Conservation (phyloP, 768 basidiomycete species). For the Sporobolomyces roseus region DNA sequence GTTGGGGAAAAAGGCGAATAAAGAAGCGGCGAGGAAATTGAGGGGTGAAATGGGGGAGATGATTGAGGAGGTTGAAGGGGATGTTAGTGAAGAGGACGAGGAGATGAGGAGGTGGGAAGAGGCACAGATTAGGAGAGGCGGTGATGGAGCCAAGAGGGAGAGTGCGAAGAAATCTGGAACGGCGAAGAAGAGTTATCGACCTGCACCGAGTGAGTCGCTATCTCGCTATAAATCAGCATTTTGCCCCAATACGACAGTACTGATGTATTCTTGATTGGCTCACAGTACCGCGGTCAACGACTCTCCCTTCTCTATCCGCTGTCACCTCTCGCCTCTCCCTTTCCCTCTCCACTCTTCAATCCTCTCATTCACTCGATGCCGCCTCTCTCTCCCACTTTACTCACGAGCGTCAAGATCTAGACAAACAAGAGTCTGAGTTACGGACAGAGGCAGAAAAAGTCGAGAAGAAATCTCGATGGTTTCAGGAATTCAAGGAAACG, state of each 20-base stretch:
- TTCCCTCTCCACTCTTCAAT: constrained; percentile 45
- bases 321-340: constrained; percentile 49
- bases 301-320: constrained; percentile 48
- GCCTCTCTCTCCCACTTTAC: constrained; percentile 46
- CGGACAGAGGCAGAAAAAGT: constrained; percentile 49
- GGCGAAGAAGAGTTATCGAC: constrained; percentile 46
- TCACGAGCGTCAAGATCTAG: constrained; percentile 47
- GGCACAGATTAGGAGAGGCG: constrained; percentile 50
- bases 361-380: constrained; percentile 45
- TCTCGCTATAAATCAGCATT: too few species aligned
- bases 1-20: constrained; percentile 23
- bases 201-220: constrained; percentile 50
- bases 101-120: constrained; percentile 46
- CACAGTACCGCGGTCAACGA: constrained; percentile 49
- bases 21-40: constrained; percentile 46
- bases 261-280: neutral
- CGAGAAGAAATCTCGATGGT: constrained; percentile 52
- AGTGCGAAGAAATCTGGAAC: constrained; percentile 10
- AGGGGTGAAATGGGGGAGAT: constrained; percentile 50
- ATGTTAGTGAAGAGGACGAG: constrained; percentile 50
- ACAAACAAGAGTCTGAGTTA: constrained; percentile 50
- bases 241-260: too few species aligned
- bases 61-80: constrained; percentile 51
- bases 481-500: constrained; percentile 51
- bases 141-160: constrained; percentile 38